Base-by-base conservation (phyloP, 495 filamentous ascomycete species). In the Lineolata rhizophorae region DNA sequence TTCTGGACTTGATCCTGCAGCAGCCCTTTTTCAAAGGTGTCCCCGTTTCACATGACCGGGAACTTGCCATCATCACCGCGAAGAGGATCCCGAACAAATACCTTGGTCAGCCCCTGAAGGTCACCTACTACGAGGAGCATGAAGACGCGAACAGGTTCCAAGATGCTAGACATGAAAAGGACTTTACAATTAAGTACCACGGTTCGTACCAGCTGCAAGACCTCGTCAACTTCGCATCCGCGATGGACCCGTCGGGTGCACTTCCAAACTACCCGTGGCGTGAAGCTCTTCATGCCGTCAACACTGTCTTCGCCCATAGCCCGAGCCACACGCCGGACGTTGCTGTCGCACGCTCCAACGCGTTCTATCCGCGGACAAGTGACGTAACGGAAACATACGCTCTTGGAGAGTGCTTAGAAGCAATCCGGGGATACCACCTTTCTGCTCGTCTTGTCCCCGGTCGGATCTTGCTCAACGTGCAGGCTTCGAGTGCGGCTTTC, bases 381-480 rank as follows among this genome's bases (percentile, higher is more conserved):
- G 41, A 43, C 17, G 31, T 35, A n/a, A n/a, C n/a, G 5, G 18
- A 37, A 5, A 20, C 8, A 2, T 25, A 16, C 18, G 26, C 49
- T 9, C 51, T 64, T 2, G 39, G 44, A 3, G 38, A 24, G 5
- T 60, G 60, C 0, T 40, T 65, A 0, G 32, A 51, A 27, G 60
- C 57, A 9, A 26, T 56, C 12, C 55, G 61, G 11, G 63, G 63
- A 0, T 64, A 54, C 45, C 64, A 45, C 33, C 43, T 55, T 1
- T 62, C 57, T 43, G 60, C 64, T 6, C 49, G 63, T 9, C 43
- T 54, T 2, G 44, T 51, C 9, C 47, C 51, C 4, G 37, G 40
- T 3, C 35, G 52, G n/a, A 28, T 64, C 8, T 34, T 66, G 5
- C 25, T 67, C 1, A 67, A 67, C 33, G 24, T 67, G 21, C 61